Evolutionary conservation across 75 land plant genomes (phyloP).

Genomic region (Selaginella tamariscina): DNA sequence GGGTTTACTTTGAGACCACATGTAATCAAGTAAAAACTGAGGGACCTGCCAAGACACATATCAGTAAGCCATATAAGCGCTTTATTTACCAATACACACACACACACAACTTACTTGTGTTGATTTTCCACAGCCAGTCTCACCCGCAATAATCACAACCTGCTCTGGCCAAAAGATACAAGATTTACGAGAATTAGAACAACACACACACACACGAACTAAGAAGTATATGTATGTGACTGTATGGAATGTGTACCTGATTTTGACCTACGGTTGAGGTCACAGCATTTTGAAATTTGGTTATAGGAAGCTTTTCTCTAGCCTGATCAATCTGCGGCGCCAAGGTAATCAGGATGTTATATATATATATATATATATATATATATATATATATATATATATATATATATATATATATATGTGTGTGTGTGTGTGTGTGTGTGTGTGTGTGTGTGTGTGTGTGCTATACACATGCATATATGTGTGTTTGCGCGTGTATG

Average conservation of each 20-base stretch:
- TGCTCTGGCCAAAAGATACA: slow-evolving; percentile 16
- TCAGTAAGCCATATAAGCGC: slow-evolving; percentile 1
- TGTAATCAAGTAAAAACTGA: slow-evolving; percentile 69
- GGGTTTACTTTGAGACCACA: slow-evolving; percentile 66
- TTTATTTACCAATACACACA: neutral
- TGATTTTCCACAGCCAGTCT: slow-evolving; percentile 98
- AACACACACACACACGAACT: neutral
- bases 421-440: too few species aligned
- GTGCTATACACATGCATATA: too few species aligned
- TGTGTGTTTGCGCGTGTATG: too few species aligned
- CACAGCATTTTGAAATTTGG: slow-evolving; percentile 57
- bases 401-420: too few species aligned
- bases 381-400: too few species aligned
- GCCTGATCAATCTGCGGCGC: slow-evolving; percentile 60
- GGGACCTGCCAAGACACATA: slow-evolving; percentile 58
- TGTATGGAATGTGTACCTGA: slow-evolving; percentile 39
- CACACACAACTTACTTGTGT: slow-evolving; percentile 57
- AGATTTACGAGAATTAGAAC: too few species aligned
- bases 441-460: too few species aligned
- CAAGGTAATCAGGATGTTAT: too few species aligned
- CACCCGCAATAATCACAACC: slow-evolving; percentile 92
- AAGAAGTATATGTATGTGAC: neutral
- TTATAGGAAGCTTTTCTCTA: slow-evolving; percentile 73
- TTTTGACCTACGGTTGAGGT: slow-evolving; percentile 54
- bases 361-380: too few species aligned